Conservation (phyloP, 768 basidiomycete genomes). For the Hortiboletus campestris region DNA sequence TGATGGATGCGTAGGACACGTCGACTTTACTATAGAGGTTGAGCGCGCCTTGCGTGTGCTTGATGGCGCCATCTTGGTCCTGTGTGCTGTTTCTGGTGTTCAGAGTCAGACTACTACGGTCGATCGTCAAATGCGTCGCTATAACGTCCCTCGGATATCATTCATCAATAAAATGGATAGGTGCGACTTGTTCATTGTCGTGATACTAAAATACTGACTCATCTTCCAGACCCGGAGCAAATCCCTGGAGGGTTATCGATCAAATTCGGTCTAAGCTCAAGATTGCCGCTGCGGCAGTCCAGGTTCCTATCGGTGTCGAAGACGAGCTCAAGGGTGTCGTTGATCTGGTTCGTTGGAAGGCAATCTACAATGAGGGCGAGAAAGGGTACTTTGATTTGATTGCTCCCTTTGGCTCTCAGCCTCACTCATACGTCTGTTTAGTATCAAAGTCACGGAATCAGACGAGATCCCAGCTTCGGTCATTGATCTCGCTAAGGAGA, state of each 20-base stretch:
- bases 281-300: slow-evolving; percentile 91
- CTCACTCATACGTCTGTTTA: slow-evolving; percentile 29
- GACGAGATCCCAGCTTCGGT: slow-evolving; percentile 85
- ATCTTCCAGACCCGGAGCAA: slow-evolving; percentile 78
- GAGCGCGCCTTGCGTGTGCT: slow-evolving; percentile 94
- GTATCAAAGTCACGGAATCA: slow-evolving; percentile 73
- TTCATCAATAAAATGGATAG: slow-evolving; percentile 99
- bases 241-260: slow-evolving; percentile 91
- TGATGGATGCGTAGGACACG: slow-evolving; percentile 67
- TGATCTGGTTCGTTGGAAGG: slow-evolving; percentile 92
- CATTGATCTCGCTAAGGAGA: slow-evolving; percentile 71
- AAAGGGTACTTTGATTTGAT: slow-evolving; percentile 73
- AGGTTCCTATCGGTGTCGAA: slow-evolving; percentile 92
- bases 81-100: slow-evolving; percentile 97
- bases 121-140: slow-evolving; percentile 97
- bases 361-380: slow-evolving; percentile 89
- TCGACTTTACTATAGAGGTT: slow-evolving; percentile 99
- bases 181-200: slow-evolving; percentile 33
- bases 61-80: slow-evolving; percentile 93
- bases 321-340: slow-evolving; percentile 87
- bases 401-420: not conserved
- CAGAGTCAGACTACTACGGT: slow-evolving; percentile 99
- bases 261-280: slow-evolving; percentile 91
- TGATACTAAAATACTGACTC: not conserved
- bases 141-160: slow-evolving; percentile 91